Evolutionary conservation across 371 early-diverging fungal genomes (phyloP).

Genomic region (Funneliformis caledonium): DNA sequence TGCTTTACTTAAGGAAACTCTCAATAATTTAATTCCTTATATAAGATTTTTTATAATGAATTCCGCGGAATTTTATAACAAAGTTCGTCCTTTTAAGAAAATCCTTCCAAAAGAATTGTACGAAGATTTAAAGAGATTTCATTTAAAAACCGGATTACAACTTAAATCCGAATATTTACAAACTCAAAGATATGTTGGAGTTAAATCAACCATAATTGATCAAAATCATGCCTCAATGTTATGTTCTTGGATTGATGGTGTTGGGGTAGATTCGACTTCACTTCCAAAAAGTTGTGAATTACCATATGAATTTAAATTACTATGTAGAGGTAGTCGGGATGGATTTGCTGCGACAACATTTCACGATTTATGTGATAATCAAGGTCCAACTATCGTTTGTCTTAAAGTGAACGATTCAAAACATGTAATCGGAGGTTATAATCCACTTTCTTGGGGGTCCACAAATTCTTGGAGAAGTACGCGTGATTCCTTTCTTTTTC

Average conservation of each 20-base stretch:
- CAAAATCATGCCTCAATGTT: background rate
- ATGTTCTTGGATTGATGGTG: constrained; percentile 36
- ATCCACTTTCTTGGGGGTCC: constrained; percentile 34
- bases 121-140: constrained; percentile 23
- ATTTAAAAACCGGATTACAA: constrained; percentile 29
- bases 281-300: background rate
- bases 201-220: constrained; percentile 34
- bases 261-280: background rate
- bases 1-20: background rate
- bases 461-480: constrained; percentile 30
- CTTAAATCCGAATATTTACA: constrained; percentile 32
- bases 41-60: constrained; percentile 27
- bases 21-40: background rate
- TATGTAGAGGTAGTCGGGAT: constrained; percentile 14
- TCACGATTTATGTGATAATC: constrained; percentile 30
- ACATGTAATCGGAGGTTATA: constrained; percentile 33
- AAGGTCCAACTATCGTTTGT: constrained; percentile 9
- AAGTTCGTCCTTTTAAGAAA: constrained; percentile 18
- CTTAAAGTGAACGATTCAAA: constrained; percentile 27
- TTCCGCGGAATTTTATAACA: constrained; percentile 27
- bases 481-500: constrained; percentile 21
- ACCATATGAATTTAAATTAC: constrained; percentile 29
- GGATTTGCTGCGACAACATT: constrained; percentile 15
- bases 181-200: background rate
- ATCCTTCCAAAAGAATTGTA: constrained; percentile 15